Percentiles rank a stretch among this genome's conserved stretches.
These are phyloP conservation scores for Neurospora sublineolata DNA, from an alignment of 495 filamentous ascomycete genomes.

Conservation along the genomic window DNA sequence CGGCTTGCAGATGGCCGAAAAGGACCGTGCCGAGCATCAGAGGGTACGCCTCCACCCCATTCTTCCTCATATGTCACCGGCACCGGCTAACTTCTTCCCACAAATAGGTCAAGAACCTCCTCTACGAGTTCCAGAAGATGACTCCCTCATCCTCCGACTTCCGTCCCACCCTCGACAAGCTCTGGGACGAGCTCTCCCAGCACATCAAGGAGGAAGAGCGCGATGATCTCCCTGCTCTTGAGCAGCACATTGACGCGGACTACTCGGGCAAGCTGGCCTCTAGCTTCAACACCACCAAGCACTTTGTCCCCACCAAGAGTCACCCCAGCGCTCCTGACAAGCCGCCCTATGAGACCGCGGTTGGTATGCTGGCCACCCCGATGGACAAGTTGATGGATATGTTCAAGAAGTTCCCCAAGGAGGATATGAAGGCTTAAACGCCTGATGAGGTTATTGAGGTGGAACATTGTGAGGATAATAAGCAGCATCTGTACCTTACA, in stretches of 20 bases:
- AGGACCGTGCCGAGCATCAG: slow-evolving; percentile 49
- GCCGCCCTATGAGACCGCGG: slow-evolving; percentile 40
- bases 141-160: slow-evolving; percentile 36
- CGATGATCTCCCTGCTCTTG: slow-evolving; percentile 45
- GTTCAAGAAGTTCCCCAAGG: slow-evolving; percentile 35
- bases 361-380: slow-evolving; percentile 37
- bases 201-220: slow-evolving; percentile 55
- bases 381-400: slow-evolving; percentile 41
- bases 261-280: slow-evolving; percentile 36
- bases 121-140: slow-evolving; percentile 51
- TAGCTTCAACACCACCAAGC: slow-evolving; percentile 48
- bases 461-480: neutral
- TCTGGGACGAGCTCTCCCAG: slow-evolving; percentile 39
- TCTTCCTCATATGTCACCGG: neutral
- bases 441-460: neutral
- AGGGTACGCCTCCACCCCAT: slow-evolving; percentile 21
- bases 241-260: slow-evolving; percentile 28
- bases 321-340: slow-evolving; percentile 42
- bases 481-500: neutral
- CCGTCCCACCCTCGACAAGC: slow-evolving; percentile 35
- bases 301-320: slow-evolving; percentile 46
- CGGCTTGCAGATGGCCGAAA: slow-evolving; percentile 42
- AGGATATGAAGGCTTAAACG: neutral
- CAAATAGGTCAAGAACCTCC: slow-evolving; percentile 47
- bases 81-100: neutral